Conservation (phyloP, 2,329 filamentous ascomycete genomes). For the Stachybotrys chartarum region DNA sequence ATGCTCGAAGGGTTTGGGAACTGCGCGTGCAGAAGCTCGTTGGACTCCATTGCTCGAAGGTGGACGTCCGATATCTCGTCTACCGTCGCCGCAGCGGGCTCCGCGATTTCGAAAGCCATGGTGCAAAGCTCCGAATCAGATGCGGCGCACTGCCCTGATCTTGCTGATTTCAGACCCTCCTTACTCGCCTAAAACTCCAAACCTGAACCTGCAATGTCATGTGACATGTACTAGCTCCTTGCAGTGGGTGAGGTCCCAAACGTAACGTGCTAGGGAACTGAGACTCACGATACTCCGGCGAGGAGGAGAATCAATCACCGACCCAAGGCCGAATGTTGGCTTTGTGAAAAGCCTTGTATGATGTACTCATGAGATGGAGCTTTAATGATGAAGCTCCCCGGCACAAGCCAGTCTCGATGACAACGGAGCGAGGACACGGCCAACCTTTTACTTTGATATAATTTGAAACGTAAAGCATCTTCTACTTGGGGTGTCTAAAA, state of each 20-base stretch:
- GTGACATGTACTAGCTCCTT: not conserved
- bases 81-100: constrained; percentile 17
- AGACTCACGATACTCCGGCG: not conserved
- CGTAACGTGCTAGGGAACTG: not conserved
- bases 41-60: constrained; percentile 29
- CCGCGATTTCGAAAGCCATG: constrained; percentile 19
- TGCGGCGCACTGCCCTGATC: not conserved
- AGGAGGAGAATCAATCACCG: not conserved
- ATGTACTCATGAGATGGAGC: no score
- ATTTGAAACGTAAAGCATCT: no score
- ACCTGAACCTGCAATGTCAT: not conserved
- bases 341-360: no score
- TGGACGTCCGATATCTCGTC: constrained; percentile 22
- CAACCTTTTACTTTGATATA: no score
- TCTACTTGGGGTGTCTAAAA: no score
- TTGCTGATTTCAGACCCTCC: not conserved
- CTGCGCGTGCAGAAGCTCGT: constrained; percentile 30
- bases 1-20: constrained; percentile 26
- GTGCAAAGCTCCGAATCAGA: not conserved
- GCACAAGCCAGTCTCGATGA: no score
- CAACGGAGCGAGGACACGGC: no score
- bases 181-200: not conserved
- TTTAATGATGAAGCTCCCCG: no score
- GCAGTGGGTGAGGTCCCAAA: not conserved
- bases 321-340: no score